These are phyloP conservation scores for Scalesia atractyloides DNA, from an alignment of 129 eudicot genomes.

Conservation along the genomic window DNA sequence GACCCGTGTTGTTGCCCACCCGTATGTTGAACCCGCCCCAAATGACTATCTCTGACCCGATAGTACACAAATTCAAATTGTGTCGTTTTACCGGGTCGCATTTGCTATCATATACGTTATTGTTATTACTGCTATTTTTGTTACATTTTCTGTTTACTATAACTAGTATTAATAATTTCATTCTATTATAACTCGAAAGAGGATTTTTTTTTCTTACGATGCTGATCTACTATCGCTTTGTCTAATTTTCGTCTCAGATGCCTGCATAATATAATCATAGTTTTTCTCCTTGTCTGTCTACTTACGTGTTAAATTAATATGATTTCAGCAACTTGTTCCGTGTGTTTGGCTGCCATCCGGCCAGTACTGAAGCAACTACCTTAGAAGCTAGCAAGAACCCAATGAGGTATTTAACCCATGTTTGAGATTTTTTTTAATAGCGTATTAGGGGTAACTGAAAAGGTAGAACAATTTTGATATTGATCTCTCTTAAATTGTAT, in stretches of 20 bases:
- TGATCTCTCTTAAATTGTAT: not conserved
- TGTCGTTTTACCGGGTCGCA: too few species aligned
- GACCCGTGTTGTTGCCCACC: too few species aligned
- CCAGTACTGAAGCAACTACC: constrained; percentile 85
- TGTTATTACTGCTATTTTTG: not conserved
- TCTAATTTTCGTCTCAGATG: not conserved
- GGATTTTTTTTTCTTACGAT: too few species aligned
- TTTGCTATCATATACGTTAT: too few species aligned
- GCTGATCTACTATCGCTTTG: too few species aligned
- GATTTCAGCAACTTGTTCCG: constrained; percentile 81
- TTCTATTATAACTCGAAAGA: too few species aligned
- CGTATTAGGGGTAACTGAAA: not conserved
- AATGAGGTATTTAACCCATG: constrained; percentile 63
- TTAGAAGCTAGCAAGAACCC: constrained; percentile 98
- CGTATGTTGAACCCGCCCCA: too few species aligned
- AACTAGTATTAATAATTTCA: too few species aligned
- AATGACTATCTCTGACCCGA: too few species aligned
- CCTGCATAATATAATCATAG: not conserved
- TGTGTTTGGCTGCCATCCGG: constrained; percentile 74
- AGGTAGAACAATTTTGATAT: not conserved
- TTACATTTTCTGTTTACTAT: not conserved
- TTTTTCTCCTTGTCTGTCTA: not conserved
- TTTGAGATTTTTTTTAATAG: not conserved
- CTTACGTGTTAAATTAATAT: constrained; percentile 14
- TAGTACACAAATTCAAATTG: too few species aligned